A percentile compares a stretch with the other conserved stretches of the same genome.
Evolutionary conservation across 225 moss, liverwort and hornwort species (phyloP).

Genomic region (Climacium dendroides): DNA sequence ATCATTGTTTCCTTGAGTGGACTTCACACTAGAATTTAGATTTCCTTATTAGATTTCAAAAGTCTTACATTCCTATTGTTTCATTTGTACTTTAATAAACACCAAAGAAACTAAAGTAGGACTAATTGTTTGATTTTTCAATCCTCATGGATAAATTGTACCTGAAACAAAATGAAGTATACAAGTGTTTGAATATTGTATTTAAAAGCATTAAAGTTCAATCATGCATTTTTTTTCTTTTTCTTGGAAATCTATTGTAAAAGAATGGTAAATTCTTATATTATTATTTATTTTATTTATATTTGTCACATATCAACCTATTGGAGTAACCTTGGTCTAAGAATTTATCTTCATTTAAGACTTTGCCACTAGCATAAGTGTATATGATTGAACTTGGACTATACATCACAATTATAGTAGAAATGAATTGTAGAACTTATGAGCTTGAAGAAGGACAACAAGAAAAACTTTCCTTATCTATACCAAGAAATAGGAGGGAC

Average conservation of each 20-base stretch:
- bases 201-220: neutral
- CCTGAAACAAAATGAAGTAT: neutral
- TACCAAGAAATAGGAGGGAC: fast-evolving
- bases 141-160: neutral
- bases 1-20: too few species aligned
- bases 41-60: too few species aligned
- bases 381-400: neutral
- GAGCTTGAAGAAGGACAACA: neutral
- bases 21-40: too few species aligned
- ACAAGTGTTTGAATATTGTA: neutral
- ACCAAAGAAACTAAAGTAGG: neutral
- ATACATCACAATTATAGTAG: neutral
- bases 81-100: neutral
- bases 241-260: fast-evolving
- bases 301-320: neutral
- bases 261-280: neutral
- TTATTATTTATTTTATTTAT: neutral
- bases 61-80: too few species aligned
- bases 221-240: fast-evolving
- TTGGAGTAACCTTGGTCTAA: fast-evolving
- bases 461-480: neutral
- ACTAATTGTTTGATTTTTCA: neutral
- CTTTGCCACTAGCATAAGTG: neutral
- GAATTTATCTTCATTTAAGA: neutral
- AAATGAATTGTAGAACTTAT: neutral